Conservation (phyloP, 345 rosid genomes). For the Erucastrum elatum region DNA sequence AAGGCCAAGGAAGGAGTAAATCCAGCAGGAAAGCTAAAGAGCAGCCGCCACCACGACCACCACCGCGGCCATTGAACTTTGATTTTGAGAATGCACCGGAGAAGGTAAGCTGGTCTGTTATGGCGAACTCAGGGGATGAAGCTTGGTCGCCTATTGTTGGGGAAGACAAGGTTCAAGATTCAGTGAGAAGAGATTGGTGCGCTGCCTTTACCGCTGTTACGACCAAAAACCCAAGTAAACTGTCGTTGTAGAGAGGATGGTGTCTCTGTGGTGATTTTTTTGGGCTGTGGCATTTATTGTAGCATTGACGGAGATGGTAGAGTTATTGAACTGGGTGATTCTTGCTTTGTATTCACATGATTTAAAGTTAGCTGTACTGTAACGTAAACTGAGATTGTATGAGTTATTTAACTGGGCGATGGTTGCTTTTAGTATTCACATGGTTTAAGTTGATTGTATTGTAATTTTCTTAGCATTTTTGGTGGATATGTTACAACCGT, state of each 20-base stretch:
- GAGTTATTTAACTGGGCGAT: background rate
- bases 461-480: background rate
- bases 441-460: background rate
- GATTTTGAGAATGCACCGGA: constrained; percentile 57
- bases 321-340: background rate
- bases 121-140: constrained; percentile 36
- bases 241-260: constrained; percentile 2
- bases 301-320: constrained; percentile 8
- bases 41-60: background rate
- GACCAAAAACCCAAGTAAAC: constrained; percentile 26
- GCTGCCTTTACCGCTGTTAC: constrained; percentile 45
- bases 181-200: constrained; percentile 50
- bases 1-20: constrained; percentile 36
- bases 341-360: constrained; percentile 4
- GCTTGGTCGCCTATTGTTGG: constrained; percentile 54
- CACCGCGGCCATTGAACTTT: constrained; percentile 37
- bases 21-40: constrained; percentile 13
- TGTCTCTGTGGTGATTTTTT: background rate
- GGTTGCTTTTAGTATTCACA: constrained; percentile 7
- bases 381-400: constrained; percentile 8
- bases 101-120: constrained; percentile 52
- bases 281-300: background rate
- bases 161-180: constrained; percentile 46
- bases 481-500: background rate
- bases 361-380: background rate